phyloP scores from a whole-genome alignment of 108 stramenopile species.

The Aurantiochytrium sp. region DNA sequence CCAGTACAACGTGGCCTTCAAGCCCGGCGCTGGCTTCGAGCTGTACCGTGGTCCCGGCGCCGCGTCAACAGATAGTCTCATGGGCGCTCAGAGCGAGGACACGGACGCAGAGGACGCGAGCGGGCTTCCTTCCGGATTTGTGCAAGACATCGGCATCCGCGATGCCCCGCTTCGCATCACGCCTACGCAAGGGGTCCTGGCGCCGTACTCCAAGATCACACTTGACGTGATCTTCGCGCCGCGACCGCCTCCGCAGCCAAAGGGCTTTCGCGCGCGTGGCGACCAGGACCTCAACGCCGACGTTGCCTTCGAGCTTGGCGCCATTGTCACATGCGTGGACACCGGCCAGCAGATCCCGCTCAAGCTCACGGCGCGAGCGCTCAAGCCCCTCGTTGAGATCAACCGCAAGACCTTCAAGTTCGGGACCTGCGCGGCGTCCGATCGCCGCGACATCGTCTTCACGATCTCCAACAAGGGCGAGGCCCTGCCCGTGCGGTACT shows the following conservation, averaged over 20 bases:
- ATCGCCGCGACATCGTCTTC: background rate
- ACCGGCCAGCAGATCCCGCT: background rate
- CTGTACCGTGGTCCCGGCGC: background rate
- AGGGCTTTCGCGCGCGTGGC: background rate
- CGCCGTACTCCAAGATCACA: slow-evolving; percentile 17
- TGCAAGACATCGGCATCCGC: background rate
- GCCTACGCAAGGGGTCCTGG: background rate
- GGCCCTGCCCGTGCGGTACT: slow-evolving; percentile 27
- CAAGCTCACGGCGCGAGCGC: background rate
- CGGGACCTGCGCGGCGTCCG: background rate
- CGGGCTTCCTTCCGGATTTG: background rate
- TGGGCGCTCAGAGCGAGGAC: background rate
- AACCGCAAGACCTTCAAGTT: background rate
- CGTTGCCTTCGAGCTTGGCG: background rate
- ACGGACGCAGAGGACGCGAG: background rate
- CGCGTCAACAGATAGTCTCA: background rate
- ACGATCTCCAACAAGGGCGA: background rate
- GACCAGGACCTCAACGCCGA: background rate
- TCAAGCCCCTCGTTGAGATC: background rate
- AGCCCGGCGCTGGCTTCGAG: slow-evolving; percentile 15
- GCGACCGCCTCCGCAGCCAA: background rate
- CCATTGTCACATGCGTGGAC: background rate
- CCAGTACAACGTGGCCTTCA: slow-evolving; percentile 28
- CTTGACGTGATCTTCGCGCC: background rate
- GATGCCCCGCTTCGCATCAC: background rate